A percentile compares a stretch with the other conserved stretches of the same genome.
phyloP scores from a whole-genome alignment of 805 yeast species.

The Kuraishia molischiana region DNA sequence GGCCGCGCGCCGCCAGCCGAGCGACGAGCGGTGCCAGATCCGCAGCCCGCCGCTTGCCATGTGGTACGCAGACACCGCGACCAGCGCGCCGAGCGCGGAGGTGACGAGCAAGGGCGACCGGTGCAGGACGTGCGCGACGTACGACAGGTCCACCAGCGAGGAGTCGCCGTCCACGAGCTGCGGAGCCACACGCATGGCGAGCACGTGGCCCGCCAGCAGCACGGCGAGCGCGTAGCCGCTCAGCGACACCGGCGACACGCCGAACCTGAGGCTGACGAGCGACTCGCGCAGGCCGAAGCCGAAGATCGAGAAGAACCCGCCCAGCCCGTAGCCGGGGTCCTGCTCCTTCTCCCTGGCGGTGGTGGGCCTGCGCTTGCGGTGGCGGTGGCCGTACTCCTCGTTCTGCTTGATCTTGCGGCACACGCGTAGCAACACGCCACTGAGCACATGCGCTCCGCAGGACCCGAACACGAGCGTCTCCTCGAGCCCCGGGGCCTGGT shows the following conservation, averaged over 20 bases:
- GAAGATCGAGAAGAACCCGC: conserved; percentile 45
- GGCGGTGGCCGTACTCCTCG: conserved; percentile 14
- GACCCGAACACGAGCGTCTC: conserved; percentile 35
- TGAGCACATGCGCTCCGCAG: conserved; percentile 34
- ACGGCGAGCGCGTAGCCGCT: conserved; percentile 48
- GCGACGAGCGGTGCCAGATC: conserved; percentile 29
- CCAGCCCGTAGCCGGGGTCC: conserved; percentile 45
- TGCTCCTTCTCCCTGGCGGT: conserved; percentile 10
- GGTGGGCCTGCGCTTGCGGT: conserved; percentile 4
- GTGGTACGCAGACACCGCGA: conserved; percentile 39
- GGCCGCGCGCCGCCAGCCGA: conserved; percentile 31
- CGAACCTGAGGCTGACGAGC: conserved; percentile 29
- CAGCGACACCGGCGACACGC: conserved; percentile 46
- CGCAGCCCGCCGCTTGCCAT: conserved; percentile 40
- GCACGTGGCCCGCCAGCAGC: conserved; percentile 33
- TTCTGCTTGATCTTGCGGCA: conserved; percentile 22
- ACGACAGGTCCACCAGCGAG: conserved; percentile 41
- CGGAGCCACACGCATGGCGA: conserved; percentile 41
- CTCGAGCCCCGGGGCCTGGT: conserved; percentile 47
- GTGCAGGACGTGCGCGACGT: conserved; percentile 30
- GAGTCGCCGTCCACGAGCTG: conserved; percentile 55
- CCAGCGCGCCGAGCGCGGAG: conserved; percentile 24
- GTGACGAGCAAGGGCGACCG: conserved; percentile 6
- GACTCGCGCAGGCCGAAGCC: conserved; percentile 47
- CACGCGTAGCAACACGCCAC: conserved; percentile 40